Conservation (phyloP, 257 asterid species). For the Solanum appendiculatum region DNA sequence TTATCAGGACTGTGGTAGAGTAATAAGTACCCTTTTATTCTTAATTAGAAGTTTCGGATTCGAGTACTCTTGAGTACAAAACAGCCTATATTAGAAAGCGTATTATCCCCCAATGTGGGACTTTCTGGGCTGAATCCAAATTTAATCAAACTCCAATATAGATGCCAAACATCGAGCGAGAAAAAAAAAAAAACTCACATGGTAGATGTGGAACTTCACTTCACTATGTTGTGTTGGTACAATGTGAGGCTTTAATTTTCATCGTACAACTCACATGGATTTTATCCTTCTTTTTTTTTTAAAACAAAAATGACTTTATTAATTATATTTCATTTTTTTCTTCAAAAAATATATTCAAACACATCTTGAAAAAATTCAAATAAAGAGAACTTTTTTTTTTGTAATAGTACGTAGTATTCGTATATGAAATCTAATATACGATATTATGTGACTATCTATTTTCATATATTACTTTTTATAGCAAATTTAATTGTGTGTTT, state of each 20-base stretch:
- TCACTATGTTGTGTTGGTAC: neutral
- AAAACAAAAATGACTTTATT: neutral
- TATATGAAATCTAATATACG: neutral
- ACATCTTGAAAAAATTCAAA: neutral
- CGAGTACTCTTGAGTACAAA: accelerated
- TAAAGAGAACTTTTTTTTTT: too few relatives aligned
- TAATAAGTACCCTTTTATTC: too few relatives aligned
- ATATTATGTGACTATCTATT: too few relatives aligned
- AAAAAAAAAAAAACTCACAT: neutral
- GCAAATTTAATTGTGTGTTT: neutral
- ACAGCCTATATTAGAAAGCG: accelerated
- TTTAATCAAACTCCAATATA: too few relatives aligned
- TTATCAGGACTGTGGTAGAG: accelerated
- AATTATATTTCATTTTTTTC: too few relatives aligned
- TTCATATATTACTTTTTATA: too few relatives aligned
- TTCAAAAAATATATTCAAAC: neutral
- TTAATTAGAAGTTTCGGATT: too few relatives aligned
- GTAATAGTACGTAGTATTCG: too few relatives aligned
- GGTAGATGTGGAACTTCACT: neutral
- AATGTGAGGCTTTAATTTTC: neutral
- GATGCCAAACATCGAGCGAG: accelerated
- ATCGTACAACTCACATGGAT: neutral
- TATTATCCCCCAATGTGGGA: accelerated
- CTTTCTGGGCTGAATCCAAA: too few relatives aligned
- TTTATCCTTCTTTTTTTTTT: neutral